A percentile compares a stretch with the other conserved stretches of the same genome.
phyloP scores from a whole-genome alignment of 345 rosid genomes.

The Mercurialis annua region DNA sequence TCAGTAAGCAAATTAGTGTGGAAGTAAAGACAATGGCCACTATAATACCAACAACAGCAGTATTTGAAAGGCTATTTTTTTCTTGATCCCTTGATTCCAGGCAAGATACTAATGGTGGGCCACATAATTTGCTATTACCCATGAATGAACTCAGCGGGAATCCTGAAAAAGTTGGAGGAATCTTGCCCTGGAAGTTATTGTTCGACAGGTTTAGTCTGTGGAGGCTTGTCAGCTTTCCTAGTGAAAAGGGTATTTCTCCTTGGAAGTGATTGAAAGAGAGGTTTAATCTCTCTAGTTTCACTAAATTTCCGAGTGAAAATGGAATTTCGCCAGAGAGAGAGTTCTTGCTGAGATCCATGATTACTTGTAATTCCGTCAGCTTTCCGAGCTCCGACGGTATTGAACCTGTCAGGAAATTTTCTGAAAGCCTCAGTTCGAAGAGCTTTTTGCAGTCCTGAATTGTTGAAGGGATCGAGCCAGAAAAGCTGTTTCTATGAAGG shows the following conservation, averaged over 20 bases:
- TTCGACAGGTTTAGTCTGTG: slow-evolving; percentile 66
- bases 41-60: slow-evolving; percentile 42
- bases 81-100: slow-evolving; percentile 18
- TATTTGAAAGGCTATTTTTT: slow-evolving; percentile 33
- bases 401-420: slow-evolving; percentile 56
- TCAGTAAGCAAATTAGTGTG: slow-evolving; percentile 48
- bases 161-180: slow-evolving; percentile 52
- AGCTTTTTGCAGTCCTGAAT: slow-evolving; percentile 73
- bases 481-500: slow-evolving; percentile 62
- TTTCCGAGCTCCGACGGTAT: slow-evolving; percentile 70
- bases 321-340: slow-evolving; percentile 59
- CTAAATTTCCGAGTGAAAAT: slow-evolving; percentile 54
- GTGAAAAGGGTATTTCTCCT: slow-evolving; percentile 59
- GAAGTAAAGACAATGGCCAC: slow-evolving; percentile 59
- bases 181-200: slow-evolving; percentile 62
- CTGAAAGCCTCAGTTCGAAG: slow-evolving; percentile 66
- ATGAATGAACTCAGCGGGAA: slow-evolving; percentile 55
- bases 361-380: slow-evolving; percentile 75
- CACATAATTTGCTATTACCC: slow-evolving; percentile 53
- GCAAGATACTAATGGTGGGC: slow-evolving; percentile 58
- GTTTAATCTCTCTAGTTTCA: slow-evolving; percentile 66
- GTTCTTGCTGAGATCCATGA: slow-evolving; percentile 70
- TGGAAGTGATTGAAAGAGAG: slow-evolving; percentile 63
- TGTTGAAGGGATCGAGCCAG: slow-evolving; percentile 63
- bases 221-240: slow-evolving; percentile 72